These are phyloP conservation scores for Amanita pallidorosea DNA, from an alignment of 768 basidiomycete genomes.

Conservation along the genomic window DNA sequence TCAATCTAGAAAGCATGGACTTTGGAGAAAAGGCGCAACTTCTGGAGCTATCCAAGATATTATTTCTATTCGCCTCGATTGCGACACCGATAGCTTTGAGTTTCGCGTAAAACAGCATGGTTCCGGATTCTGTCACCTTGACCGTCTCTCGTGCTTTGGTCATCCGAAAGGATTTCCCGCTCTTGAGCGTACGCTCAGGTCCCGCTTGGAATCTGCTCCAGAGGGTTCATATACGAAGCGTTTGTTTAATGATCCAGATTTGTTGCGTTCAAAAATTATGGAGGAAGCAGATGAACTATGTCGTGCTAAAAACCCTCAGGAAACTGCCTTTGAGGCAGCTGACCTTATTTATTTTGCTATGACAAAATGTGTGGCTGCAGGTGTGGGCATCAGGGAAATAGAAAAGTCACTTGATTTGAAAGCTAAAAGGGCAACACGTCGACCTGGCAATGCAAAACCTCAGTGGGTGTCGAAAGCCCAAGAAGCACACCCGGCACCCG, in stretches of 20 bases:
- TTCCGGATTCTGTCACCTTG: conserved; percentile 88
- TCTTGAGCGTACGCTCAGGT: conserved; percentile 68
- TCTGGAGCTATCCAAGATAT: conserved; percentile 91
- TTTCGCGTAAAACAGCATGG: conserved; percentile 88
- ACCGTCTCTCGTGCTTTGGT: conserved; percentile 86
- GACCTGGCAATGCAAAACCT: conserved; percentile 88
- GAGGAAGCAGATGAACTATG: conserved; percentile 99
- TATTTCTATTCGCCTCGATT: conserved; percentile 74
- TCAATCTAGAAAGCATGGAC: conserved; percentile 89
- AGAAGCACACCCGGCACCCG: conserved; percentile 13
- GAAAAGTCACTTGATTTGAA: conserved; percentile 78
- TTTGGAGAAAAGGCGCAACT: conserved; percentile 97
- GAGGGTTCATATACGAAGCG: conserved; percentile 87
- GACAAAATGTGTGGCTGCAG: conserved; percentile 72
- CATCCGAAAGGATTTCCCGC: conserved; percentile 65
- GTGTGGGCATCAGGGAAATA: conserved; percentile 75
- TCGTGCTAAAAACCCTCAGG: conserved; percentile 61
- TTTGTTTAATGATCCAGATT: conserved; percentile 69
- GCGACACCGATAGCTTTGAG: conserved; percentile 87
- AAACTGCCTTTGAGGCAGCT: conserved; percentile 90
- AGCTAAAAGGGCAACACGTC: conserved; percentile 75
- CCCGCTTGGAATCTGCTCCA: conserved; percentile 66
- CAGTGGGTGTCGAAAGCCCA: conserved; percentile 40
- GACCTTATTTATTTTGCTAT: conserved; percentile 91
- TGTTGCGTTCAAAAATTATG: conserved; percentile 92